These are phyloP conservation scores for Teunomyces tritomae DNA, from an alignment of 805 yeast species.

Conservation along the genomic window DNA sequence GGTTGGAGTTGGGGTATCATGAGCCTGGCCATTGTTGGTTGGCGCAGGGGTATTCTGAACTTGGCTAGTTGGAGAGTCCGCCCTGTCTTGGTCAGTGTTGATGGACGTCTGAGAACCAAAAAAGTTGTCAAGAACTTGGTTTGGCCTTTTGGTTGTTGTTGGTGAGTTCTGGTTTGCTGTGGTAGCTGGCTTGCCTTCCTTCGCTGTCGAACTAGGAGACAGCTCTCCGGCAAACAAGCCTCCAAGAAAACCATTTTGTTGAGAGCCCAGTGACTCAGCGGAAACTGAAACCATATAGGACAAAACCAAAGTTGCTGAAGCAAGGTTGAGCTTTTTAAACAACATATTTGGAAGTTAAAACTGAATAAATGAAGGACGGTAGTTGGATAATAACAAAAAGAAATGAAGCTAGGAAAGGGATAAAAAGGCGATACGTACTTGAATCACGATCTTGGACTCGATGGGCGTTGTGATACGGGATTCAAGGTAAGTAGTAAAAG, in stretches of 20 bases:
- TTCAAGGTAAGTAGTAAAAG: neutral
- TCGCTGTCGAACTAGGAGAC: neutral
- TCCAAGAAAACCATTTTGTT: neutral
- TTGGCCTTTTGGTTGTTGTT: neutral
- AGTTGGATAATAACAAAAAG: slow-evolving; percentile 14
- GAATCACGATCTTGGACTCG: slow-evolving; percentile 1
- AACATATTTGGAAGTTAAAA: slow-evolving; percentile 5
- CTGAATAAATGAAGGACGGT: slow-evolving; percentile 21
- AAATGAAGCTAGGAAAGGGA: neutral
- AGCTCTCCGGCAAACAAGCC: neutral
- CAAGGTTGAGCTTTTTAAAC: slow-evolving; percentile 8
- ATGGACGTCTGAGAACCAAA: neutral
- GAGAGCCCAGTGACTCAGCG: neutral
- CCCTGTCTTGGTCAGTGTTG: neutral
- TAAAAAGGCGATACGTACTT: neutral
- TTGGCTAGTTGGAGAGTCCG: neutral
- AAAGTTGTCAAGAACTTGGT: neutral
- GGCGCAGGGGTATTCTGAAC: neutral
- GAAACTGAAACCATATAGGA: slow-evolving; percentile 2
- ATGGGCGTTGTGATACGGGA: neutral
- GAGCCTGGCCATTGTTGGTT: neutral
- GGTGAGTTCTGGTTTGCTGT: neutral
- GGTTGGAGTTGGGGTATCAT: neutral
- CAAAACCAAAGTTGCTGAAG: slow-evolving; percentile 6
- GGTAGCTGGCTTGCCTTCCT: neutral